phyloP scores from a whole-genome alignment of 805 yeast genomes.

The Sugiyamaella marilandica region DNA sequence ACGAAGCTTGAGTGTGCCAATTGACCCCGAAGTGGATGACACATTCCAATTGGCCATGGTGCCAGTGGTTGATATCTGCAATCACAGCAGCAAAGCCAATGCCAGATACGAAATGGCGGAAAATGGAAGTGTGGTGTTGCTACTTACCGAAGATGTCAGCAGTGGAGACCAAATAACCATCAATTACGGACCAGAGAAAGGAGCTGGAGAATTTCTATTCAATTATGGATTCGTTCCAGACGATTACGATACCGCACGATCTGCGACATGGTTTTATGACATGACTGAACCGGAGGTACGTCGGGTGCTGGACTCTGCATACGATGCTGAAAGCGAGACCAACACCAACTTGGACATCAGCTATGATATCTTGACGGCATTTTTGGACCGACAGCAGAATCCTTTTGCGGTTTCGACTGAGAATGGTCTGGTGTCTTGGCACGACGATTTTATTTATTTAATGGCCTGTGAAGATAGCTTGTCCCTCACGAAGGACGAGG shows the following conservation, averaged over 20 bases:
- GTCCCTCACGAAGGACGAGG: slow-evolving; percentile 19
- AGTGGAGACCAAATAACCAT: slow-evolving; percentile 30
- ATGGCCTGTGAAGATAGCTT: slow-evolving; percentile 23
- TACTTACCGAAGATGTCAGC: slow-evolving; percentile 7
- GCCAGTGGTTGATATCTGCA: slow-evolving; percentile 52
- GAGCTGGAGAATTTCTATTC: slow-evolving; percentile 35
- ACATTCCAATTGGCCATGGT: slow-evolving; percentile 40
- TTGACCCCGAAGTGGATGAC: slow-evolving; percentile 2
- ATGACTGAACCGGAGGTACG: slow-evolving; percentile 19
- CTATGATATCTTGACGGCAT: slow-evolving; percentile 24
- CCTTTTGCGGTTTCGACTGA: slow-evolving; percentile 11
- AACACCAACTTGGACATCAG: slow-evolving; percentile 16
- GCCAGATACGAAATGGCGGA: slow-evolving; percentile 35
- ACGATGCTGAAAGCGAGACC: slow-evolving; percentile 12
- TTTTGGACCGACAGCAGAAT: slow-evolving; percentile 19
- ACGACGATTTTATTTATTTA: slow-evolving; percentile 24
- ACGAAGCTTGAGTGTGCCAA: slow-evolving; percentile 31
- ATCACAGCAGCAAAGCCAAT: slow-evolving; percentile 36
- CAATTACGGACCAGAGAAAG: slow-evolving; percentile 35
- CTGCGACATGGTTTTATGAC: slow-evolving; percentile 19
- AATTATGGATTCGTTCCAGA: slow-evolving; percentile 38
- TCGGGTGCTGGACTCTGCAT: slow-evolving; percentile 20
- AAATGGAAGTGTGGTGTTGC: slow-evolving; percentile 15
- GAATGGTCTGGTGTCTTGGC: slow-evolving; percentile 14
- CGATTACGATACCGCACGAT: slow-evolving; percentile 13